Conservation (phyloP, 2,329 filamentous ascomycete species). For the Pyrenophora seminiperda region DNA sequence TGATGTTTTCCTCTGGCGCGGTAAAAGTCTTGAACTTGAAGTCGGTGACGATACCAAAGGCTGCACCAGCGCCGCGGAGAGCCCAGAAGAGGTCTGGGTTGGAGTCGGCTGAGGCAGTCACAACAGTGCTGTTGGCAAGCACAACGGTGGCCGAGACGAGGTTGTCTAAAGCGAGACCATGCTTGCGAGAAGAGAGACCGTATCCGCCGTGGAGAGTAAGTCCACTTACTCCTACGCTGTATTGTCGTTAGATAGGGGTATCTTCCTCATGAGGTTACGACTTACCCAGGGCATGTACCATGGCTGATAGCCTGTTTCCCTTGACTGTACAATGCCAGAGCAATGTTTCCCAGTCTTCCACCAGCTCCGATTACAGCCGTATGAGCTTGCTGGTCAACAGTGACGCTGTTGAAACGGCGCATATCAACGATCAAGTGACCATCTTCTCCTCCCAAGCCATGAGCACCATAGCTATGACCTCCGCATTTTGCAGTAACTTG, state of each 20-base stretch:
- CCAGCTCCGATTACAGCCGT: conserved; percentile 55
- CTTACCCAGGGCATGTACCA: conserved; percentile 58
- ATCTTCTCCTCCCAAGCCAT: conserved; percentile 55
- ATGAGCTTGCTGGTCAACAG: conserved; percentile 46
- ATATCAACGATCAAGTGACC: conserved; percentile 56
- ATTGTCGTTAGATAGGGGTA: not conserved
- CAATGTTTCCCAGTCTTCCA: conserved; percentile 50
- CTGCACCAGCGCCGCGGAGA: conserved; percentile 47
- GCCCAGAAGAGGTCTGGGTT: conserved; percentile 51
- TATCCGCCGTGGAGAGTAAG: conserved; percentile 36
- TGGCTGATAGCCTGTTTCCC: conserved; percentile 52
- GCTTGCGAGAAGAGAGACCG: conserved; percentile 31
- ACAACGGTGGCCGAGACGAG: conserved; percentile 37
- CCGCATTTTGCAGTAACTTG: conserved; percentile 65
- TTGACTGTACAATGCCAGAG: conserved; percentile 34
- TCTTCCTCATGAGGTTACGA: not conserved
- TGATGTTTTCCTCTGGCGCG: conserved; percentile 30
- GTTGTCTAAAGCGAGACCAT: conserved; percentile 36
- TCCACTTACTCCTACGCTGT: conserved; percentile 37
- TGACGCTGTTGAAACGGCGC: conserved; percentile 51
- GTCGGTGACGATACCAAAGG: conserved; percentile 48
- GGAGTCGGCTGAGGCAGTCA: conserved; percentile 40
- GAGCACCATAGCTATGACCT: conserved; percentile 64
- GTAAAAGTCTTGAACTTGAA: conserved; percentile 42
- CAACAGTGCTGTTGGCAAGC: conserved; percentile 41